A percentile compares a stretch with the other conserved stretches of the same genome.
Evolutionary conservation across 257 asterid genomes (phyloP).

Genomic region (Solanum acaule): DNA sequence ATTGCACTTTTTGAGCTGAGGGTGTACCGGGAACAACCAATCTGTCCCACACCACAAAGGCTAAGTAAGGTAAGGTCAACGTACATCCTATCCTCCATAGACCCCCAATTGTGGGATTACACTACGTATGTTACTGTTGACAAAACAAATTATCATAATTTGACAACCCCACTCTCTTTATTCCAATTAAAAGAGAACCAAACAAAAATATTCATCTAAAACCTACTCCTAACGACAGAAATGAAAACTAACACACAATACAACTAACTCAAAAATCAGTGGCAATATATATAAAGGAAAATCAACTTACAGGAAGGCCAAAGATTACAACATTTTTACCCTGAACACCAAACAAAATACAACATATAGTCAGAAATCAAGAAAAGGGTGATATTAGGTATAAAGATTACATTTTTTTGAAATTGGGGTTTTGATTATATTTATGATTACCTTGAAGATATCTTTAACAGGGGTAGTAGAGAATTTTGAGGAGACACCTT

Average conservation of each 20-base stretch:
- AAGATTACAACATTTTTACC: constrained; percentile 86
- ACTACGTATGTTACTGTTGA: background rate
- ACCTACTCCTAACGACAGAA: background rate
- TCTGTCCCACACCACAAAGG: background rate
- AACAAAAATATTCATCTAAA: background rate
- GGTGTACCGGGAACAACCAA: background rate
- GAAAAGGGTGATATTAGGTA: background rate
- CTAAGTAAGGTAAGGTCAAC: background rate
- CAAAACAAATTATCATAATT: background rate
- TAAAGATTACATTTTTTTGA: background rate
- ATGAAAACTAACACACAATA: background rate
- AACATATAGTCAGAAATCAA: background rate
- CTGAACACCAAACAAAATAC: constrained; percentile 31
- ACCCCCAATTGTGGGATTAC: background rate
- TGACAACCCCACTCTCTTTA: background rate
- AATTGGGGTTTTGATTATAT: background rate
- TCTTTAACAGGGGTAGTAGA: constrained; percentile 61
- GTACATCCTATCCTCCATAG: background rate
- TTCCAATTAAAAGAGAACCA: background rate
- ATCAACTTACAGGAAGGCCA: constrained; percentile 84
- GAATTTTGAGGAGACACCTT: constrained; percentile 85
- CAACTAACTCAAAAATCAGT: background rate
- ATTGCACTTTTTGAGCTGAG: background rate
- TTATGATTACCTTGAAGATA: constrained; percentile 58
- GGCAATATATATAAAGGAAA: background rate